These are phyloP conservation scores for Aspergillus cavernicola DNA, from an alignment of 495 filamentous ascomycete genomes.

Conservation along the genomic window DNA sequence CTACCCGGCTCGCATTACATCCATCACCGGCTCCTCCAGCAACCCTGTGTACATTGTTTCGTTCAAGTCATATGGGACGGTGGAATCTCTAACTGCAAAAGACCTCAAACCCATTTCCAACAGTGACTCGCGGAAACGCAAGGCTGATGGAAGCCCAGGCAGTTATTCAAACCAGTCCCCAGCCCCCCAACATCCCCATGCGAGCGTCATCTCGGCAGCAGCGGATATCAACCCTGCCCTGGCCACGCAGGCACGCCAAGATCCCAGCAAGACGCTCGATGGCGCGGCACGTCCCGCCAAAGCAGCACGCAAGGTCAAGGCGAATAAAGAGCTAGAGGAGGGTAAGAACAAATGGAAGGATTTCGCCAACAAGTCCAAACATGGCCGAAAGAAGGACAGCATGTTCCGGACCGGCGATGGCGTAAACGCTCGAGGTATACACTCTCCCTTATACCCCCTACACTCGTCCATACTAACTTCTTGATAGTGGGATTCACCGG, in stretches of 20 bases:
- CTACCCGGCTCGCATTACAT: conserved; percentile 90
- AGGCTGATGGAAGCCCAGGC: conserved; percentile 76
- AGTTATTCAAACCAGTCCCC: conserved; percentile 45
- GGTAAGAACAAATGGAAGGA: conserved; percentile 94
- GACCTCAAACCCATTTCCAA: conserved; percentile 75
- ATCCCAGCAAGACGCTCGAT: conserved; percentile 63
- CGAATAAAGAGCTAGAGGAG: conserved; percentile 81
- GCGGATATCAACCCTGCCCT: conserved; percentile 79
- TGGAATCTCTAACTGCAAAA: conserved; percentile 78
- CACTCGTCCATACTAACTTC: background rate
- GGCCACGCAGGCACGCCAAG: conserved; percentile 64
- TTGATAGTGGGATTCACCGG: conserved; percentile 89
- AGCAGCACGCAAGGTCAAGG: conserved; percentile 78
- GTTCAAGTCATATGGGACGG: conserved; percentile 81
- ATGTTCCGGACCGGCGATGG: conserved; percentile 95
- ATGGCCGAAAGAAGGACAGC: conserved; percentile 90
- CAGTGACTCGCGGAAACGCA: conserved; percentile 74
- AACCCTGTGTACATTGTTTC: conserved; percentile 90
- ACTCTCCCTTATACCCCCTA: background rate
- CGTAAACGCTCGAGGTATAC: conserved; percentile 77
- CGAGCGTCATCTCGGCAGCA: conserved; percentile 81
- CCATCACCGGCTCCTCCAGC: conserved; percentile 83
- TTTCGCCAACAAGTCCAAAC: conserved; percentile 76
- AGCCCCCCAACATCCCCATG: conserved; percentile 31
- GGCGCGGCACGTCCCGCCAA: conserved; percentile 63